Evolutionary conservation across 768 basidiomycete genomes (phyloP).

Genomic region (Tephrocybe sp.): DNA sequence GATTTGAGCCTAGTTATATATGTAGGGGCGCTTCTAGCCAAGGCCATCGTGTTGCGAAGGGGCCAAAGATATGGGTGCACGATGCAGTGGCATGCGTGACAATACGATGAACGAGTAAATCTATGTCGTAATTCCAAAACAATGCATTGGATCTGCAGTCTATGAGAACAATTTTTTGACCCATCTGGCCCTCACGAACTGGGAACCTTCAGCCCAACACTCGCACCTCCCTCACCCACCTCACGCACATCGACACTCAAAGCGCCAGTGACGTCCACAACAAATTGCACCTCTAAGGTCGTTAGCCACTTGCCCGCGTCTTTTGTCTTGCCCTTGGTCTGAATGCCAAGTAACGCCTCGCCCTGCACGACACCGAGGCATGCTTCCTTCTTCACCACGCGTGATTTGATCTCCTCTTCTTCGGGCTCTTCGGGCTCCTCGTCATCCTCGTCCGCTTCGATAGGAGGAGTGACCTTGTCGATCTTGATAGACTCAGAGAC

Average conservation of each 20-base stretch:
- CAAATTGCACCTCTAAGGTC: slow-evolving; percentile 43
- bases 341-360: slow-evolving; percentile 38
- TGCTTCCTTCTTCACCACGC: slow-evolving; percentile 51
- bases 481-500: slow-evolving; percentile 63
- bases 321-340: slow-evolving; percentile 35
- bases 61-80: too few relatives aligned
- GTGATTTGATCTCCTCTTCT: slow-evolving; percentile 61
- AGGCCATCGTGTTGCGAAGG: too few relatives aligned
- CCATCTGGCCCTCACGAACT: not conserved
- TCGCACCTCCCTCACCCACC: slow-evolving; percentile 25
- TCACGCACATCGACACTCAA: slow-evolving; percentile 37
- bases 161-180: too few relatives aligned
- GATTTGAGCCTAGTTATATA: too few relatives aligned
- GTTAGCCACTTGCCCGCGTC: slow-evolving; percentile 48
- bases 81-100: too few relatives aligned
- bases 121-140: too few relatives aligned
- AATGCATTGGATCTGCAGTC: too few relatives aligned
- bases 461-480: slow-evolving; percentile 51
- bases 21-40: not conserved
- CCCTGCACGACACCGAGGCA: slow-evolving; percentile 43
- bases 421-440: slow-evolving; percentile 63
- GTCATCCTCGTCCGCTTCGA: slow-evolving; percentile 43
- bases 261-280: slow-evolving; percentile 34
- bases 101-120: too few relatives aligned
- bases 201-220: slow-evolving; percentile 5